Evolutionary conservation across 1,284 basidiomycete genomes (phyloP), one percentile per base, ranked within the genome.

Genomic region (Cerrena zonata): DNA sequence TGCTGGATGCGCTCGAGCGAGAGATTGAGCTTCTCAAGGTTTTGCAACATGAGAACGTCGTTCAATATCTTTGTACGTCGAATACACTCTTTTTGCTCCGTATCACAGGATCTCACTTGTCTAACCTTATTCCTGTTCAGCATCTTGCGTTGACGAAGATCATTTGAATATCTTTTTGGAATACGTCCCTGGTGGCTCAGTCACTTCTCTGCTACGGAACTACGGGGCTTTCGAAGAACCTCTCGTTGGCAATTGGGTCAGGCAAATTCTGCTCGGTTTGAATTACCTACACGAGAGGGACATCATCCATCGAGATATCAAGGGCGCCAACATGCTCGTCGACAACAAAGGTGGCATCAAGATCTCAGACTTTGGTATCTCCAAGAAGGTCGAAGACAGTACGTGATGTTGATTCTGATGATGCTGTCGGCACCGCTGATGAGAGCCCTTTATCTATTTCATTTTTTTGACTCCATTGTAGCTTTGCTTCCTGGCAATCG

Each of bases 321-420:
- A 98, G 64, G 95, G 95, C 22, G 95, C 91, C 39, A 98, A 99
- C 66, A 96, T 99, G 53, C 80, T 99, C 49, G 94, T 98, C 11
- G 95, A 99, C 68, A 98, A 98, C 75, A 97, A 96, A 69, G 94
- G 94, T 5, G 93, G 93, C 10, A 89, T 98, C 74, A 99, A 99
- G 71, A 98, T 99, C 42, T 94, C 91, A 3, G 96, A 99, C 69
- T 99, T 99, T 62, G 96, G 96, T 57, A 98, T 99, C 61, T 95
- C 92, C 19, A 99, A 99, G 74, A 96, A 96, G 70, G 89, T 94
- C 27, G 93, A 97, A 66, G 91, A 89, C 65, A 92, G 92, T 94
- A 61, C 72, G 91, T 82, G 5, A 2, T 38, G 7, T 37, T 42
- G n/a, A n/a, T 3, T 12, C 41, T 13, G 25, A 22, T 30, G 18